Base-by-base conservation (phyloP, 257 asterid genomes). In the Nicotiana undulata region DNA sequence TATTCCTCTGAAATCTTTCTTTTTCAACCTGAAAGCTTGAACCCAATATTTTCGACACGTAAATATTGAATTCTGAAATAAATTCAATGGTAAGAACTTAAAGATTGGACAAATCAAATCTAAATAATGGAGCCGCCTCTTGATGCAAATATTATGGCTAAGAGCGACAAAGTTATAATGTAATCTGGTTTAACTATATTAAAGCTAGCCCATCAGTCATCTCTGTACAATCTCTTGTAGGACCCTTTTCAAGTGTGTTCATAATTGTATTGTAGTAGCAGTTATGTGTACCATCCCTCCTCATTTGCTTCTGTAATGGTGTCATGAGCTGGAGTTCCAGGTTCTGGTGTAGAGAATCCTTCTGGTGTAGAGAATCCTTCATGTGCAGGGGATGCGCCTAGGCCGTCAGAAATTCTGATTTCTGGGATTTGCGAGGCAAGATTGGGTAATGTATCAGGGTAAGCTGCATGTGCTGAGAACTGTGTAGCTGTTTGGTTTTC, bases 331-430 rank as follows among this genome's bases (percentile, higher is more conserved):
- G 88, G 89, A 82, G 83, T 79, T 61, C 84, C 82, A 8, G 85
- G 61, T 64, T 84, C 86, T 28, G 87, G 53, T 53, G 85, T 63
- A 63, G 88, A 80, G 64, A 82, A 86, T 11, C 82, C 88, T 46
- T 86, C 89, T 28, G 87, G 60, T 46, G 86, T 68, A 51, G 88
- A 78, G 80, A 82, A 86, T 10, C 81, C 88, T 61, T 86, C 89
- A 44, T 75, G 82, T 12, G 63, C 70, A 17, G 81, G 63, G 18
- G 79, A 76, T 26, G 75, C 24, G 18, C 79, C 82, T 51, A 80
- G 32, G 5, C 59, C 81, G 74, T 66, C 58, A 12, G 82, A 78
- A 75, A n/a, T 44, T 31, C 81, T 77, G 64, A 63, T 79, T 24
- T 81, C 88, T 77, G 81, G 80, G 64, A 66, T 84, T 84, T 65